Conservation (phyloP, 2,329 filamentous ascomycete species). For the Orbilia javanica region DNA sequence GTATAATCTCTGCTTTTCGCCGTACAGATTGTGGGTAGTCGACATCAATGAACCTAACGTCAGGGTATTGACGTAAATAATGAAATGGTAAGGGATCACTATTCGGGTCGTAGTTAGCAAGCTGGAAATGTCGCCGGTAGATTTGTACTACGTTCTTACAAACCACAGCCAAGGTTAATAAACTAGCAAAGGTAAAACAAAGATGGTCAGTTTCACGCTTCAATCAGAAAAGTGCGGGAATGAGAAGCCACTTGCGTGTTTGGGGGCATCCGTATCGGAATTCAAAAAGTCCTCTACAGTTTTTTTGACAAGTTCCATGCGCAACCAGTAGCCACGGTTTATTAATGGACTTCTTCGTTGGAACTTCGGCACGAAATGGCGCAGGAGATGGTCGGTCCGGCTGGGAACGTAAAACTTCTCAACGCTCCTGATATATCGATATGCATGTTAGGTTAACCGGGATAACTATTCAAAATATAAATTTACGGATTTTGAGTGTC, state of each 20-base stretch:
- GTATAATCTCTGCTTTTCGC: slow-evolving; percentile 78
- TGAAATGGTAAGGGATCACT: slow-evolving; percentile 48
- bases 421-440: slow-evolving; percentile 79
- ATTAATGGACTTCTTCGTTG: slow-evolving; percentile 87
- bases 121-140: background rate
- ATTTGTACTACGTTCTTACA: slow-evolving; percentile 72
- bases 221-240: background rate
- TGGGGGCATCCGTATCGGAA: slow-evolving; percentile 67
- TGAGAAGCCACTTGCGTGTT: slow-evolving; percentile 61
- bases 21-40: slow-evolving; percentile 85
- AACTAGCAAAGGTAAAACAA: slow-evolving; percentile 65
- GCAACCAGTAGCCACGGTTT: slow-evolving; percentile 88
- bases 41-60: slow-evolving; percentile 85
- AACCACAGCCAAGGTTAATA: slow-evolving; percentile 89
- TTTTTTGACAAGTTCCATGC: slow-evolving; percentile 84
- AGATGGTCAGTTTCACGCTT: background rate
- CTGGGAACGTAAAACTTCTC: slow-evolving; percentile 82
- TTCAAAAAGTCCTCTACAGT: slow-evolving; percentile 80
- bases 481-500: background rate
- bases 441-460: background rate
- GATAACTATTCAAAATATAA: background rate
- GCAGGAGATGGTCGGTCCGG: slow-evolving; percentile 82
- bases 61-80: slow-evolving; percentile 81
- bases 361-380: slow-evolving; percentile 86
- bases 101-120: background rate